Conservation (phyloP, 2,329 filamentous ascomycete genomes). For the Huntiella decipiens region DNA sequence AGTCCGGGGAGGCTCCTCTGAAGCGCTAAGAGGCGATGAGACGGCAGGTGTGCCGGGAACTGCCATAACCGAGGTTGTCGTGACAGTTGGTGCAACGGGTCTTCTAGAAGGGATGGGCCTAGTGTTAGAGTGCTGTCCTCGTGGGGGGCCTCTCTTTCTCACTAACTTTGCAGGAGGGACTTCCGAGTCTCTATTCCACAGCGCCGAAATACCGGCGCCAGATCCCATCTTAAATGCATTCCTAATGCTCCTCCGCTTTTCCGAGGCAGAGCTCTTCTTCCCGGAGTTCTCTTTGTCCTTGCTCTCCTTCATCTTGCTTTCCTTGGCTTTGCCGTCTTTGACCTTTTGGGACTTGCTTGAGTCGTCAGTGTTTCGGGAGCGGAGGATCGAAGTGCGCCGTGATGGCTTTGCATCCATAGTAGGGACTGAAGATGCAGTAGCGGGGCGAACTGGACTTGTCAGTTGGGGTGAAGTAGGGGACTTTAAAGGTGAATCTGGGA, state of each 20-base stretch:
- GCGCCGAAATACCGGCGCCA: slow-evolving; percentile 1
- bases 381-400: slow-evolving; percentile 4
- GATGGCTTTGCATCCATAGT: background rate
- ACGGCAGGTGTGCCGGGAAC: background rate
- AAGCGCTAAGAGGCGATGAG: background rate
- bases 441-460: background rate
- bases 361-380: slow-evolving; percentile 2
- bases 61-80: slow-evolving; percentile 1
- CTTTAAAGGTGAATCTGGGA: background rate
- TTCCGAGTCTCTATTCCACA: slow-evolving; percentile 3
- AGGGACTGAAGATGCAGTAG: background rate
- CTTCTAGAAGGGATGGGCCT: slow-evolving; percentile 7
- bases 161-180: slow-evolving; percentile 5
- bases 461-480: background rate
- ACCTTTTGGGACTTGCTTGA: background rate
- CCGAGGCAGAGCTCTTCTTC: slow-evolving; percentile 1
- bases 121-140: slow-evolving; percentile 4
- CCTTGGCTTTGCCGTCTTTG: slow-evolving; percentile 1
- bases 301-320: slow-evolving; percentile 1
- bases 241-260: slow-evolving; percentile 6
- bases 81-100: slow-evolving; percentile 4
- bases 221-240: slow-evolving; percentile 7
- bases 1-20: background rate
- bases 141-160: slow-evolving; percentile 5
- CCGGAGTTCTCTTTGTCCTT: background rate